Conservation (phyloP, 2,329 filamentous ascomycete genomes). For the Aspergillus cejpii region DNA sequence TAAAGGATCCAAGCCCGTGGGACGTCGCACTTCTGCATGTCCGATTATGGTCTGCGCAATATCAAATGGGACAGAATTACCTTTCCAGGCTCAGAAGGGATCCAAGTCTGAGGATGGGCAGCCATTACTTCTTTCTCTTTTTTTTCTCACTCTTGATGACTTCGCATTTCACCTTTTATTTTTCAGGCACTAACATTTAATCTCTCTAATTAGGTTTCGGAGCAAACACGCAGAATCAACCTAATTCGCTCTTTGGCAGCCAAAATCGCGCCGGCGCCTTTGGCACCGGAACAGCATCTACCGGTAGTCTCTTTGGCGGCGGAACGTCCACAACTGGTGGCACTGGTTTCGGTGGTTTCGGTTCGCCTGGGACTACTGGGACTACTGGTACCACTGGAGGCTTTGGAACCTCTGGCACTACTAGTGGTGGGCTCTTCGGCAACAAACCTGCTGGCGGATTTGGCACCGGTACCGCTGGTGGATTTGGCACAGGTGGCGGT, state of each 20-base stretch:
- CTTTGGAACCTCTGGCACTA: conserved; percentile 19
- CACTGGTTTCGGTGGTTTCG: conserved; percentile 22
- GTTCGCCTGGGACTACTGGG: conserved; percentile 20
- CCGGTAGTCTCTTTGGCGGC: conserved; percentile 26
- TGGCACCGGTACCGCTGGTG: conserved; percentile 23
- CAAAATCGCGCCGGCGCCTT: conserved; percentile 29
- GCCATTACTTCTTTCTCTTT: conserved; percentile 3
- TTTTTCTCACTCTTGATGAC: too few relatives aligned
- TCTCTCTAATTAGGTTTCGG: conserved; percentile 33
- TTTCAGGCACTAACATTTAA: conserved; percentile 14
- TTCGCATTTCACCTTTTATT: too few relatives aligned
- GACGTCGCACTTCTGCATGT: not conserved
- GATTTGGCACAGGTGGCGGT: conserved; percentile 27
- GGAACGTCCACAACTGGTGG: conserved; percentile 17
- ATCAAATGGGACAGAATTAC: not conserved
- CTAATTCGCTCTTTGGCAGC: conserved; percentile 33
- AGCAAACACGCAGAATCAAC: conserved; percentile 27
- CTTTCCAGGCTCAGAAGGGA: conserved; percentile 1
- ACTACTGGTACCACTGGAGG: conserved; percentile 28
- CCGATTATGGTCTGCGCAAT: not conserved
- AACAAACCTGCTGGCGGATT: conserved; percentile 17
- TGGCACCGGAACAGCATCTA: conserved; percentile 25
- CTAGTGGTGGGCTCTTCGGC: conserved; percentile 11
- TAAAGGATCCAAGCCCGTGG: not conserved
- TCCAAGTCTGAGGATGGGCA: conserved; percentile 4